Base-by-base conservation (phyloP, 202 grass and related monocot species). In the Zoysia matrella region DNA sequence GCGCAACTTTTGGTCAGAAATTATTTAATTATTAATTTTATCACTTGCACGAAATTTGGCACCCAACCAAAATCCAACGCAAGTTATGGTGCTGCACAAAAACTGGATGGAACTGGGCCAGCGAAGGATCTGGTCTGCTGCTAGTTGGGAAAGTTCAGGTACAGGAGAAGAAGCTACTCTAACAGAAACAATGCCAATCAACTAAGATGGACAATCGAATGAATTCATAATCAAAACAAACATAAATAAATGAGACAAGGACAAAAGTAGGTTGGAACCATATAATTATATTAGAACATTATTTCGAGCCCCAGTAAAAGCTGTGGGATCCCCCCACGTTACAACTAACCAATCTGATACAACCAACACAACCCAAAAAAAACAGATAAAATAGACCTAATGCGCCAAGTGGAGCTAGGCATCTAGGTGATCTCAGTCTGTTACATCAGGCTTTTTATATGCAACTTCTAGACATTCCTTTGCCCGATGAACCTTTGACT, bases 381-480 rank as follows among this genome's bases (percentile, higher is more conserved):
- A n/a, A 85, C 8, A 13, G n/a, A 66, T 85, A 36, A 50, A 58
- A 40, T 18, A 68, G 8, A 60, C 18, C 3, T 49, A 65, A 36
- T 46, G 22, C 63, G 56, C 45, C 49, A n/a, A 41, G 65, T 18
- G 11, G 50, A 84, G 15, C 14, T 58, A 57, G 5, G 8, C 66
- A 3, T 18, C 75, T 51, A 66, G 8, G 0, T n/a, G 7, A 8
- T 62, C 47, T 90, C 79, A 90, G 74, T 78, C 83, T 9, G 69
- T 58, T 49, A 79, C n/a, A 13, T 90, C 73, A 6, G 88, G 79
- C 79, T 86, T 84, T 50, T 91, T 69, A 70, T 95, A 86, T 18
- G 67, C 36, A 43, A 82, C 22, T 81, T 98, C 90, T 47, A 98
- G n/a, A n/a, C n/a, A n/a, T n/a, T n/a, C n/a, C n/a, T n/a, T n/a